Evolutionary conservation across 768 basidiomycete species (phyloP).

Genomic region (Lentinus tigrinus): DNA sequence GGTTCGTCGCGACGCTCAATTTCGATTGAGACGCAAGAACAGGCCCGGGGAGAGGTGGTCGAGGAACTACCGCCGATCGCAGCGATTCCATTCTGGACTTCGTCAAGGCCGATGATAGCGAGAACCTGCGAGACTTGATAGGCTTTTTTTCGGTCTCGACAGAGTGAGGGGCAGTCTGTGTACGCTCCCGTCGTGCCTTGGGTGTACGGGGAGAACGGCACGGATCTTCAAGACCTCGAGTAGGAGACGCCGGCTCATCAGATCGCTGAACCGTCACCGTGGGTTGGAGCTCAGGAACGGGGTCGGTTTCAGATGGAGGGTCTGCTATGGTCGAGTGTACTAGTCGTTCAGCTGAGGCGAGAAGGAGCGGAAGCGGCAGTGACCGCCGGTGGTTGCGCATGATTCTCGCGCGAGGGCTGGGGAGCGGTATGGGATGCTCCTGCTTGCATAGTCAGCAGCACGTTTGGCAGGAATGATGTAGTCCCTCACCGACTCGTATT

Average conservation of each 20-base stretch:
- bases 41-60: constrained; percentile 26
- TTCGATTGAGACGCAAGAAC: neutral
- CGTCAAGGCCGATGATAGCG: constrained; percentile 21
- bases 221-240: neutral
- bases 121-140: constrained; percentile 16
- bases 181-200: constrained; percentile 7
- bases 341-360: neutral
- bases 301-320: neutral
- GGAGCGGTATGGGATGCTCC: constrained; percentile 26
- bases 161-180: constrained; percentile 14
- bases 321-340: neutral
- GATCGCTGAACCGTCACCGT: neutral
- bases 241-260: no score
- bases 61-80: constrained; percentile 22
- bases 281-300: neutral
- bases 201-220: constrained; percentile 2
- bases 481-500: constrained; percentile 25
- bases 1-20: neutral
- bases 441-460: neutral
- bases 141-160: neutral
- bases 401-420: constrained; percentile 8
- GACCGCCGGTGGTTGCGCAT: constrained; percentile 14
- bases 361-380: constrained; percentile 6
- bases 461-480: neutral
- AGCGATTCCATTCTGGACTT: constrained; percentile 18